Evolutionary conservation across 2,329 filamentous ascomycete species (phyloP).

Genomic region (Bipolaris victoriae): DNA sequence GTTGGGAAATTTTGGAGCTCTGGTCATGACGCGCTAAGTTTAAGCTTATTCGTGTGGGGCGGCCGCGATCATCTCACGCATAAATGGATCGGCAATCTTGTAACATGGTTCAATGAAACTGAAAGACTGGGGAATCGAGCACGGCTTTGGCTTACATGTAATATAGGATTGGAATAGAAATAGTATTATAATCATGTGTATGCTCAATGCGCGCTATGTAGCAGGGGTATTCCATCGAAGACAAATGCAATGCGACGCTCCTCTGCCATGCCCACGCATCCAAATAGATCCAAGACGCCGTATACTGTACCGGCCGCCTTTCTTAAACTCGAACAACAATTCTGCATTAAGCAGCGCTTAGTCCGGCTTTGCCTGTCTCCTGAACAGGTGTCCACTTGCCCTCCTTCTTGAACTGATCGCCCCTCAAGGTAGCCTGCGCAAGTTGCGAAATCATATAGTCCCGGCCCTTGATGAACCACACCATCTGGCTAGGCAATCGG

Average conservation of each 20-base stretch:
- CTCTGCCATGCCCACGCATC: background rate
- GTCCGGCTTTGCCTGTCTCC: conserved; percentile 28
- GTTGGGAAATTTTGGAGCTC: conserved; percentile 37
- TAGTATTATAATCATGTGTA: background rate
- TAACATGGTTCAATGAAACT: background rate
- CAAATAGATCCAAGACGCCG: background rate
- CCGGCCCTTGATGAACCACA: conserved; percentile 53
- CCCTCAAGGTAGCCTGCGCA: conserved; percentile 36
- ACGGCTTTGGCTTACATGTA: background rate
- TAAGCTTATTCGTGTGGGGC: conserved; percentile 25
- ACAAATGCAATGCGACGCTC: conserved; percentile 4
- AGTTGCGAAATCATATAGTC: conserved; percentile 48
- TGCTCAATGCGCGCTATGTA: background rate
- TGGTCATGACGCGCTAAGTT: conserved; percentile 30
- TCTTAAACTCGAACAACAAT: background rate
- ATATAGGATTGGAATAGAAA: background rate
- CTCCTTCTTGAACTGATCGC: conserved; percentile 45
- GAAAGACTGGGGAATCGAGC: background rate
- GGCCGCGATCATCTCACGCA: conserved; percentile 4
- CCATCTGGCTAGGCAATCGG: conserved; percentile 49
- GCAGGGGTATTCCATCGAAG: conserved; percentile 5
- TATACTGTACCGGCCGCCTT: background rate
- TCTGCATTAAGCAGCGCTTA: conserved; percentile 24
- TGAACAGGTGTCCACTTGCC: conserved; percentile 43
- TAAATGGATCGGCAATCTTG: background rate